Evolutionary conservation across 192 early-diverging fungal species (phyloP), one percentile per base, ranked within the genome.

Genomic region (Coemansia umbellata): DNA sequence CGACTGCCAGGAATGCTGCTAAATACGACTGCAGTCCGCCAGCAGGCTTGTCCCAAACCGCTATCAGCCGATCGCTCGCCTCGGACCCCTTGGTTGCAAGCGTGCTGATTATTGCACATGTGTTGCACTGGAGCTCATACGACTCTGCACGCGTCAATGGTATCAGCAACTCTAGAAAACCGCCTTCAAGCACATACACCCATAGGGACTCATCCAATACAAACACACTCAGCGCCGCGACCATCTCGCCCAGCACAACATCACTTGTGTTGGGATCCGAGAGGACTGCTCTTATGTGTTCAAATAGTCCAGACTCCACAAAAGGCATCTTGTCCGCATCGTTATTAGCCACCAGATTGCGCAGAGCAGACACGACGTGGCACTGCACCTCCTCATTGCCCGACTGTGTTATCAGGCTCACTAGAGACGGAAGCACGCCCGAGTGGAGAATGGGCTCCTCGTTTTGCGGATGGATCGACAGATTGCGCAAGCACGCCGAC

Each of bases 401-500:
- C 28, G 66, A 53, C 53, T 64, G 58, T 14, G 70, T 56, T 13
- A 65, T 57, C 36, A 80, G 57, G 37, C 35, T 37, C 32, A 70
- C 54, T 47, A 78, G 50, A 8, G 58, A 62, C 18, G 85, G 74
- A 45, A 94, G 67, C 44, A 92, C 88, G 15, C 84, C 85, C 26
- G 85, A 87, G 54, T 87, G 83, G 33, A 93, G 82, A 47, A 92
- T 91, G 26, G 88, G 89, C 17, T 84, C 83, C 65, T 93, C 91
- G 77, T 92, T 92, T 41, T 80, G 69, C 10, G 87, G 82, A 58
- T 91, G 89, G 47, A 94, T 94, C 31, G 91, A 93, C 32, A 94
- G 82, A 59, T 94, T 94, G 45, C 92, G 85, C 44, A 94, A 78
- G 43, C 91, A 93, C 3, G 92, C 92, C 11, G 90, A 87, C 0